Conservation (phyloP, 148 eudicot species). For the Silene conica region DNA sequence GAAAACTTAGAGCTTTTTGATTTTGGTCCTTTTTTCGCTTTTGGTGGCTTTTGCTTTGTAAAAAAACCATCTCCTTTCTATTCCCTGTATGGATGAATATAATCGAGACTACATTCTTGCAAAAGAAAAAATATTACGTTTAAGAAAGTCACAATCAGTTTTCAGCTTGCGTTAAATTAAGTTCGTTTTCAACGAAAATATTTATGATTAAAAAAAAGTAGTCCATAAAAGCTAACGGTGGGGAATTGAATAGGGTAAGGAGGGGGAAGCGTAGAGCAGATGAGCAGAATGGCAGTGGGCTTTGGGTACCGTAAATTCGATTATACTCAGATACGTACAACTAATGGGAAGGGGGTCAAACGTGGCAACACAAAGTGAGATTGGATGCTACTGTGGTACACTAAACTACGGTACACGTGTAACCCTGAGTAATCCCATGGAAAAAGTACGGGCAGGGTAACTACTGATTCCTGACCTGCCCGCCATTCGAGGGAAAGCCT, state of each 20-base stretch:
- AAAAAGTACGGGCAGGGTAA: background rate
- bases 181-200: no score
- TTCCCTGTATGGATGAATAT: no score
- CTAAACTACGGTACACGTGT: constrained; percentile 20
- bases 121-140: no score
- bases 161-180: no score
- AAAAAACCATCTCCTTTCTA: no score
- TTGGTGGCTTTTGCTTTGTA: no score
- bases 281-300: background rate
- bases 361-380: constrained; percentile 16
- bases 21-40: no score
- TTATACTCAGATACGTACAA: background rate
- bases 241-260: background rate
- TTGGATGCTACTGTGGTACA: constrained; percentile 22
- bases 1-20: no score
- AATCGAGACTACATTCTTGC: no score
- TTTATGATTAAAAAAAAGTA: no score
- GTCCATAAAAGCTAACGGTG: background rate
- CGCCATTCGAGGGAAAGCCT: constrained; percentile 16
- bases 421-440: background rate
- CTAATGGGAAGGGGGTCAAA: background rate
- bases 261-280: background rate
- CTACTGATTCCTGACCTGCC: constrained; percentile 6
- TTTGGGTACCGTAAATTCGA: background rate
- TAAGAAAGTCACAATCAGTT: no score